Evolutionary conservation across 441 rosid genomes (phyloP), one percentile per base, ranked within the genome.

Genomic region (Geranium incanum): DNA sequence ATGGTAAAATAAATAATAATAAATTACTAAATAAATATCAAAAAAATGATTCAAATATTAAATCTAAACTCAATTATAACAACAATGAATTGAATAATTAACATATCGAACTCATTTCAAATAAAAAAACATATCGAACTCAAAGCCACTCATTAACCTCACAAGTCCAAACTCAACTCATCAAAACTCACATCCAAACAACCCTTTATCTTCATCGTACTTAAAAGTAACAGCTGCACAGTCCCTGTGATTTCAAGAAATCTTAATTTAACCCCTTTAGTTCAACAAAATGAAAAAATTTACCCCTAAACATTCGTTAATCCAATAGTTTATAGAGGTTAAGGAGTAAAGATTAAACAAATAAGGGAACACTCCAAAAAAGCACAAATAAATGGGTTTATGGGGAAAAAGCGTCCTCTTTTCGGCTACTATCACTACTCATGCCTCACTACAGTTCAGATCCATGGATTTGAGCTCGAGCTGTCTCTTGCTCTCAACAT

Each of bases 381-480:
- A 37, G 21, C 21, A 67, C 67, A 18, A 36, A n/a, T 6, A 72
- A 64, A 70, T 43, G 66, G 75, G 60, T 37, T 71, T 62, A 15
- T 28, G 33, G 19, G 45, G 60, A 60, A 70, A 76, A 48, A 72
- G 76, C 37, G 74, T 74, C 62, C 6, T 57, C 63, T 73, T 77
- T 77, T 75, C 64, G 63, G 63, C 63, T 55, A 55, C 62, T 55
- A n/a, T 6, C n/a, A 55, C 62, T 52, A 13, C 62, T 55, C 6
- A 19, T 55, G 7, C 15, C 15, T 11, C 62, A 3, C 62, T 6
- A 55, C 21, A 1, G 6, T 55, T n/a, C 75, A 81, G 74, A 76
- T 78, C 81, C 82, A 79, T 74, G 64, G 19, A 72, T 59, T 71
- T 59, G 33, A 59, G 28, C 64, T 59, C 64, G 13, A 0, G 1